Evolutionary conservation across 2,329 filamentous ascomycete genomes (phyloP).

Genomic region (Fusarium nurragi): DNA sequence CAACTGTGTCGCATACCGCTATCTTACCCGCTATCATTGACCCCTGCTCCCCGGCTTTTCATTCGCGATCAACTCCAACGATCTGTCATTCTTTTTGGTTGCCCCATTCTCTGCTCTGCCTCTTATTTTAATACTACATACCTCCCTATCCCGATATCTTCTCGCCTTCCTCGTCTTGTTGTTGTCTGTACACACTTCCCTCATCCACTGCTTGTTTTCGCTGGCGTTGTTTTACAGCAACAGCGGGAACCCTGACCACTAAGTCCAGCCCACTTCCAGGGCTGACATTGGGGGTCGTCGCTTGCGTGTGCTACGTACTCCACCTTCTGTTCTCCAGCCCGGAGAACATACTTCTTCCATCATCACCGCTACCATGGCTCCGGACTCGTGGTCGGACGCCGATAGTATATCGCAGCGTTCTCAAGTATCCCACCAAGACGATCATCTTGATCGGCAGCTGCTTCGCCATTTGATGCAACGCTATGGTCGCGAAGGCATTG

Average conservation of each 20-base stretch:
- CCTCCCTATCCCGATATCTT: slow-evolving; percentile 12
- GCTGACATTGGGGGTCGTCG: slow-evolving; percentile 31
- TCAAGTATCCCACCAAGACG: slow-evolving; percentile 41
- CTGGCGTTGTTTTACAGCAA: slow-evolving; percentile 11
- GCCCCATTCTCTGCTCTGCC: slow-evolving; percentile 11
- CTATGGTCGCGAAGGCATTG: slow-evolving; percentile 48
- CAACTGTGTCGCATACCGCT: slow-evolving; percentile 44
- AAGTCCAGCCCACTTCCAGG: slow-evolving; percentile 29
- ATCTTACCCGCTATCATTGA: slow-evolving; percentile 44
- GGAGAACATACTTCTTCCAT: slow-evolving; percentile 16
- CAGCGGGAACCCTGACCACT: slow-evolving; percentile 9
- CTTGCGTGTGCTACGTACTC: slow-evolving; percentile 26
- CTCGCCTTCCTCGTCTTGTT: not conserved
- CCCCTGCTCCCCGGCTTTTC: slow-evolving; percentile 36
- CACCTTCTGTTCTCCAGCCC: slow-evolving; percentile 31
- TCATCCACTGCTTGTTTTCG: not conserved
- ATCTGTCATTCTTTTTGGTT: slow-evolving; percentile 32
- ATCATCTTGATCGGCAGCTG: slow-evolving; percentile 48
- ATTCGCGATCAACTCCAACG: slow-evolving; percentile 33
- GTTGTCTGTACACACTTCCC: not conserved
- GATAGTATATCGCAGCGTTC: slow-evolving; percentile 46
- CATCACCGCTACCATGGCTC: slow-evolving; percentile 41
- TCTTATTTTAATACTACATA: slow-evolving; percentile 1
- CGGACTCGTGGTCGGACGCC: slow-evolving; percentile 47
- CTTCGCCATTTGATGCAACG: slow-evolving; percentile 49